Percentiles rank a stretch among this genome's conserved stretches.
These are phyloP conservation scores for Rhizopus microsporus DNA, from an alignment of 371 early-diverging fungal species.

Conservation along the genomic window DNA sequence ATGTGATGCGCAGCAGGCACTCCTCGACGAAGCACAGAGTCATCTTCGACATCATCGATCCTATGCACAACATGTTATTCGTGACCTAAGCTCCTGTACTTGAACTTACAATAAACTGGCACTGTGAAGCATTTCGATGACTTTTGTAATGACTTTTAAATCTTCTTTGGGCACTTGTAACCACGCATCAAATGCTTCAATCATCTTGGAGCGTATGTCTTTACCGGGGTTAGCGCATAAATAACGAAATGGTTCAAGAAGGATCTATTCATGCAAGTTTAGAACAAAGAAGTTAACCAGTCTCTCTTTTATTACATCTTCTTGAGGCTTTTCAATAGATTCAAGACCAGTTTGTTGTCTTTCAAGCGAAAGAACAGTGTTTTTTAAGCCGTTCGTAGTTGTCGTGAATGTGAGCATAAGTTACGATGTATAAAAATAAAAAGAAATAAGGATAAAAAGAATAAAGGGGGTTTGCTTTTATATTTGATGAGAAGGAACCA, in stretches of 20 bases:
- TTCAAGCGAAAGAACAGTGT: background rate
- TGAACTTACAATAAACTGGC: slow-evolving; percentile 83
- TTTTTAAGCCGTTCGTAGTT: background rate
- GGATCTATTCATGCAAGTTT: slow-evolving; percentile 36
- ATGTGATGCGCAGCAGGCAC: slow-evolving; percentile 95
- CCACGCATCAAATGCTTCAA: slow-evolving; percentile 90
- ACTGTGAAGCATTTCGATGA: slow-evolving; percentile 94
- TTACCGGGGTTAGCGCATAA: slow-evolving; percentile 86
- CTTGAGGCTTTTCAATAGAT: slow-evolving; percentile 14
- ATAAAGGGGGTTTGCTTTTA: background rate
- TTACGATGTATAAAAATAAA: background rate
- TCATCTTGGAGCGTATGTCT: slow-evolving; percentile 86
- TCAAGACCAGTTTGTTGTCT: slow-evolving; percentile 6
- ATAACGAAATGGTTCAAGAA: slow-evolving; percentile 86
- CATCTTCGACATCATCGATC: slow-evolving; percentile 96
- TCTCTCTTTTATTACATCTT: slow-evolving; percentile 13
- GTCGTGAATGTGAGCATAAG: background rate
- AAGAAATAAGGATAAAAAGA: background rate
- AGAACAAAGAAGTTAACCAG: background rate
- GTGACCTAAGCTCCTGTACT: background rate
- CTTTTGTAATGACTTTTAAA: slow-evolving; percentile 73
- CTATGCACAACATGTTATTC: slow-evolving; percentile 31
- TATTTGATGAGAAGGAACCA: background rate
- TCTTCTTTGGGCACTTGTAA: slow-evolving; percentile 74
- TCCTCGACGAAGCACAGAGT: slow-evolving; percentile 85